These are phyloP conservation scores for Strigomonas culicis DNA, from an alignment of 208 protist species.

Conservation along the genomic window DNA sequence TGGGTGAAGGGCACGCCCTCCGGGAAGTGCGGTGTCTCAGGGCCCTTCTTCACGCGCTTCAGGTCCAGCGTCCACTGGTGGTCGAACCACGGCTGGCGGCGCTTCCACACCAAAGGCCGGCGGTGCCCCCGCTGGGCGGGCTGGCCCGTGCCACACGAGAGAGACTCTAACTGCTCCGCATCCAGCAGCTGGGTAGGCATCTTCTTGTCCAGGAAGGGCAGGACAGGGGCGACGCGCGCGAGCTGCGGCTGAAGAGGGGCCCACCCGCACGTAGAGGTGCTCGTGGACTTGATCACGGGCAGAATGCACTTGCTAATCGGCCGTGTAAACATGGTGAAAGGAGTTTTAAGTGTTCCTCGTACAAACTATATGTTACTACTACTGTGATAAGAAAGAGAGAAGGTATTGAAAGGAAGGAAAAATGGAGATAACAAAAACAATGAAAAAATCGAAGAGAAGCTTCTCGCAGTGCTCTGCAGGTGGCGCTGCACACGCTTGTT, in stretches of 20 bases:
- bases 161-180: conserved; percentile 33
- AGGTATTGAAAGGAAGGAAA: conserved; percentile 1
- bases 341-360: background rate
- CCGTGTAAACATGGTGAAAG: conserved; percentile 9
- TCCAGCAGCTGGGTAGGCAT: conserved; percentile 78
- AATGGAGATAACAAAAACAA: no score
- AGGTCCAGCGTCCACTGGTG: conserved; percentile 85
- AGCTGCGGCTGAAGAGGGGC: no score
- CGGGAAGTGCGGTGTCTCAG: conserved; percentile 78
- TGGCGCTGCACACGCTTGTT: background rate
- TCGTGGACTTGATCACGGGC: conserved; percentile 9
- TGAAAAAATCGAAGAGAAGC: background rate
- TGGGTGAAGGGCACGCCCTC: conserved; percentile 85
- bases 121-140: conserved; percentile 76
- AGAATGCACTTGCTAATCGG: conserved; percentile 10
- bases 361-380: background rate
- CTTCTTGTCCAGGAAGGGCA: conserved; percentile 39
- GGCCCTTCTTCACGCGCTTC: conserved; percentile 75
- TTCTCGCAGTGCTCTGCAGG: background rate
- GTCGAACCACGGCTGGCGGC: conserved; percentile 89
- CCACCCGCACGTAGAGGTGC: background rate
- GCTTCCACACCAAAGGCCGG: conserved; percentile 85
- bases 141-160: conserved; percentile 75
- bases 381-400: background rate
- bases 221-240: conserved; percentile 24